phyloP scores from a whole-genome alignment of 1,284 basidiomycete species.

The Meripilus lineatus region DNA sequence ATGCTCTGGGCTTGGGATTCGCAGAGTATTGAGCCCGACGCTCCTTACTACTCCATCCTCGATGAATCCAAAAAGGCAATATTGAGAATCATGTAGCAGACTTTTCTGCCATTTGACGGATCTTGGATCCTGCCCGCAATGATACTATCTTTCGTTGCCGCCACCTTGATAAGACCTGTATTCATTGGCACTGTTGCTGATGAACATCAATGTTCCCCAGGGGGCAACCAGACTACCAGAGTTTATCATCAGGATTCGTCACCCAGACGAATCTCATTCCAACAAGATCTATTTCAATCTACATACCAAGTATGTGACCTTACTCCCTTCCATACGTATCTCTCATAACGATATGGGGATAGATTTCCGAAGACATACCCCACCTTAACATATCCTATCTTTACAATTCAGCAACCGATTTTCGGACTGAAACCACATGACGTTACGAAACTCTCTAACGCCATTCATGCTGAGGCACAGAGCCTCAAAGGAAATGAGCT shows the following conservation, averaged over 20 bases:
- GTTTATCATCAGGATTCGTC: slow-evolving; percentile 65
- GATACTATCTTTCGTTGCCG: too few species aligned
- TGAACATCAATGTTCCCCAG: slow-evolving; percentile 32
- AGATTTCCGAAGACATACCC: slow-evolving; percentile 81
- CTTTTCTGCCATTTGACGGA: too few species aligned
- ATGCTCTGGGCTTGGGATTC: too few species aligned
- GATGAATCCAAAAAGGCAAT: too few species aligned
- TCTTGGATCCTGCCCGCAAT: too few species aligned
- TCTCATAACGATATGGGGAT: background rate
- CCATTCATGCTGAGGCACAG: slow-evolving; percentile 58
- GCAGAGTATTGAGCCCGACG: too few species aligned
- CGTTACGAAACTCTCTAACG: slow-evolving; percentile 46
- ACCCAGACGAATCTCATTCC: slow-evolving; percentile 51
- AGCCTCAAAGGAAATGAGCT: slow-evolving; percentile 60
- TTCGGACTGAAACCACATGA: slow-evolving; percentile 51
- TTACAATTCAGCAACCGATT: slow-evolving; percentile 61
- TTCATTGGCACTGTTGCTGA: slow-evolving; percentile 1
- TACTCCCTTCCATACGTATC: background rate
- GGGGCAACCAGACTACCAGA: slow-evolving; percentile 63
- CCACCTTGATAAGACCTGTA: too few species aligned
- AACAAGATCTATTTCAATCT: slow-evolving; percentile 58
- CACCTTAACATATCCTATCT: slow-evolving; percentile 56
- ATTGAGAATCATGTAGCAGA: too few species aligned
- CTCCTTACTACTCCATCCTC: too few species aligned
- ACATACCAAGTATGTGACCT: slow-evolving; percentile 54